Evolutionary conservation across 2,329 filamentous ascomycete species (phyloP).

Genomic region (Grosmannia huntii): DNA sequence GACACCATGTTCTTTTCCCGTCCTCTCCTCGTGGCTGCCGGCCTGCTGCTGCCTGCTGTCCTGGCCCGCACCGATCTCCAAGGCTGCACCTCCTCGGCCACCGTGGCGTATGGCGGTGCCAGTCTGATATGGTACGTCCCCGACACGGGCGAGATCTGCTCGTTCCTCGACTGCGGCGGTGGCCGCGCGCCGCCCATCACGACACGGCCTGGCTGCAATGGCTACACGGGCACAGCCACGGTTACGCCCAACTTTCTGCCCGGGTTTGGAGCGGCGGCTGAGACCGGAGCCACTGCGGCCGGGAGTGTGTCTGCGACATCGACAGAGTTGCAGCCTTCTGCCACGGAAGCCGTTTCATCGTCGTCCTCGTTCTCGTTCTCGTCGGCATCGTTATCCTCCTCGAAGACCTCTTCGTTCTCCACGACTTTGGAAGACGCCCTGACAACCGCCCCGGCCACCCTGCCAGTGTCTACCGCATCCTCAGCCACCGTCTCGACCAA

Average conservation of each 20-base stretch:
- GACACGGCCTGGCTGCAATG: constrained; percentile 45
- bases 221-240: constrained; percentile 41
- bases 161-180: constrained; percentile 52
- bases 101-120: constrained; percentile 24
- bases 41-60: constrained; percentile 4
- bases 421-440: background rate
- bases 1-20: background rate
- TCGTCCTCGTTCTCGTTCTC: background rate
- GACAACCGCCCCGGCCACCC: background rate
- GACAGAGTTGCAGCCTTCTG: background rate
- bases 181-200: constrained; percentile 52
- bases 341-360: background rate
- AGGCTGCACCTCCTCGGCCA: constrained; percentile 30
- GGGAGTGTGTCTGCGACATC: background rate
- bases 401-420: background rate
- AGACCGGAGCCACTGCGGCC: background rate
- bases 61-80: constrained; percentile 31
- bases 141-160: constrained; percentile 51
- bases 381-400: too few relatives aligned
- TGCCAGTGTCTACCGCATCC: background rate
- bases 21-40: constrained; percentile 1
- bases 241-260: constrained; percentile 38
- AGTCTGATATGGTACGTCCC: constrained; percentile 48
- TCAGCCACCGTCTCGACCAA: background rate
- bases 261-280: constrained; percentile 13